phyloP scores from a whole-genome alignment of 805 yeast genomes.

The Yarrowia sp. region DNA sequence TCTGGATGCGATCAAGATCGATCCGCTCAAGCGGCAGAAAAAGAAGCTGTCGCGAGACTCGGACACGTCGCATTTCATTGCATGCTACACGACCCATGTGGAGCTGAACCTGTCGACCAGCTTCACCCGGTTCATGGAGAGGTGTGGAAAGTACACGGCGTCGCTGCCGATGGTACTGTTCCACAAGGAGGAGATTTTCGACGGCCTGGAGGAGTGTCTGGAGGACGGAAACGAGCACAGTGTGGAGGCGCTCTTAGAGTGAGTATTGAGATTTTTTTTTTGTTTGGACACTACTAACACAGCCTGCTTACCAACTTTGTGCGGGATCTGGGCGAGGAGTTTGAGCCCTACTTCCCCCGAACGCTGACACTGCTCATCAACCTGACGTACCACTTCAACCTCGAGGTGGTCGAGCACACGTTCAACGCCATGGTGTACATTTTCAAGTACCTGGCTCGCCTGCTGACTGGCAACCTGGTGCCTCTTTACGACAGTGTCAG shows the following conservation, averaged over 20 bases:
- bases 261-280: conserved; percentile 31
- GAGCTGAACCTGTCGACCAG: conserved; percentile 77
- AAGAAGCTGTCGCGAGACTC: conserved; percentile 34
- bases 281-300: no score
- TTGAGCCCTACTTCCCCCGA: conserved; percentile 62
- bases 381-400: conserved; percentile 48
- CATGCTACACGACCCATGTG: conserved; percentile 81
- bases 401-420: conserved; percentile 60
- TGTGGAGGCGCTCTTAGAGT: conserved; percentile 75
- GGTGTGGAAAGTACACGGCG: conserved; percentile 54
- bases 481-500: conserved; percentile 56
- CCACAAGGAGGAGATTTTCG: conserved; percentile 63
- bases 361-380: conserved; percentile 53
- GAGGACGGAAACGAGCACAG: conserved; percentile 62
- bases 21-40: conserved; percentile 49
- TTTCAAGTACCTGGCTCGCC: conserved; percentile 78
- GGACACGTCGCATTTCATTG: conserved; percentile 62
- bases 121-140: conserved; percentile 61
- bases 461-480: conserved; percentile 57
- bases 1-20: conserved; percentile 78
- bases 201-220: conserved; percentile 49
- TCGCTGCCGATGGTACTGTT: conserved; percentile 79
- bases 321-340: conserved; percentile 91
- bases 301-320: conserved; percentile 72
- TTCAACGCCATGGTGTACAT: conserved; percentile 83